Conservation (phyloP, 2,329 filamentous ascomycete species). For the Alternaria brassicicola region DNA sequence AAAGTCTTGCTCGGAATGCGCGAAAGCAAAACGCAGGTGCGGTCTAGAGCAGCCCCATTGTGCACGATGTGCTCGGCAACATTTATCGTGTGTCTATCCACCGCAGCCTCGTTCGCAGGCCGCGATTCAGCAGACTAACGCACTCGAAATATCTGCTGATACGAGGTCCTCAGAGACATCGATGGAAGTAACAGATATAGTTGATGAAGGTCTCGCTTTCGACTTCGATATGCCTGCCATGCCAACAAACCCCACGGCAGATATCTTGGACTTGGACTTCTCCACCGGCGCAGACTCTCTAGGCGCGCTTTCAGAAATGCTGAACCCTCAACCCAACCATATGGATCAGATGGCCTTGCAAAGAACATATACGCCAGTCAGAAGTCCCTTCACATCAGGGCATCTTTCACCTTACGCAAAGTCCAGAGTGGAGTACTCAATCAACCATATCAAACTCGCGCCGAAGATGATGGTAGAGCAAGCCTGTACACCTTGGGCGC, state of each 20-base stretch:
- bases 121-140: not conserved
- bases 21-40: conserved; percentile 63
- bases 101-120: conserved; percentile 8
- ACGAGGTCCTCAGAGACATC: conserved; percentile 16
- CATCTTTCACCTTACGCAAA: conserved; percentile 27
- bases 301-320: conserved; percentile 51
- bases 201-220: not conserved
- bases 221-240: conserved; percentile 13
- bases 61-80: conserved; percentile 58
- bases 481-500: conserved; percentile 61
- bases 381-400: conserved; percentile 15
- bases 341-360: conserved; percentile 1
- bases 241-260: conserved; percentile 4
- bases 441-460: conserved; percentile 35
- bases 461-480: conserved; percentile 55
- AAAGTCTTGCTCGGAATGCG: conserved; percentile 64
- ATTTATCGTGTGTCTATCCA: conserved; percentile 57
- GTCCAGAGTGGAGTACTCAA: conserved; percentile 34
- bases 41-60: conserved; percentile 60
- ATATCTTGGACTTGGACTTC: conserved; percentile 29
- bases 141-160: conserved; percentile 17
- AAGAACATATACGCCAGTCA: not conserved
- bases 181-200: conserved; percentile 29
- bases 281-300: conserved; percentile 55
- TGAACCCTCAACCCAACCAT: not conserved